A percentile compares a stretch with the other conserved stretches of the same genome.
These are phyloP conservation scores for Ricinus communis DNA, from an alignment of 345 rosid genomes.

Conservation along the genomic window DNA sequence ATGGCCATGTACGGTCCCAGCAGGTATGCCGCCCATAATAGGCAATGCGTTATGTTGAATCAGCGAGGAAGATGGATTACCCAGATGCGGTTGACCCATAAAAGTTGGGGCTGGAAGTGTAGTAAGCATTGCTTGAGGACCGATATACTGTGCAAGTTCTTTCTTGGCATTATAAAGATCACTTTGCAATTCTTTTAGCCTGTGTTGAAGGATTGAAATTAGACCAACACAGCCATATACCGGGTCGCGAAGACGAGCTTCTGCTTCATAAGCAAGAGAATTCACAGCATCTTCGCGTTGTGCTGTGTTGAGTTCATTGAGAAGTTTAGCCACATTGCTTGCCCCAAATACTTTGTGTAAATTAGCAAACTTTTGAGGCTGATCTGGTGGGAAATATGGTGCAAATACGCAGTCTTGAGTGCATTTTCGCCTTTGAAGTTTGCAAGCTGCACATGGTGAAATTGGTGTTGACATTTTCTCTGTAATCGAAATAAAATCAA, in stretches of 20 bases:
- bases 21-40: slow-evolving; percentile 51
- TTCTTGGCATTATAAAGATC: slow-evolving; percentile 54
- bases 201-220: slow-evolving; percentile 68
- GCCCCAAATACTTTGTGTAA: slow-evolving; percentile 32
- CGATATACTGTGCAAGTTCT: slow-evolving; percentile 55
- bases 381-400: slow-evolving; percentile 32
- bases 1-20: slow-evolving; percentile 17
- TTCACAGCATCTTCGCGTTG: slow-evolving; percentile 76
- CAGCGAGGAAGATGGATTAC: slow-evolving; percentile 38
- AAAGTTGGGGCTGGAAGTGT: slow-evolving; percentile 32
- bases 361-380: slow-evolving; percentile 31
- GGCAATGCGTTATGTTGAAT: slow-evolving; percentile 40
- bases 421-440: slow-evolving; percentile 29
- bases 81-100: slow-evolving; percentile 39
- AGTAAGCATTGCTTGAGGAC: slow-evolving; percentile 52
- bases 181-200: slow-evolving; percentile 47
- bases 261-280: slow-evolving; percentile 76
- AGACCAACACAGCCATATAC: slow-evolving; percentile 85
- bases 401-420: slow-evolving; percentile 32
- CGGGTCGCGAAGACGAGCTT: slow-evolving; percentile 74
- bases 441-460: slow-evolving; percentile 37
- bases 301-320: slow-evolving; percentile 49
- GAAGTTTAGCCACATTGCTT: slow-evolving; percentile 72
- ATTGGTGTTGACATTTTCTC: slow-evolving; percentile 28
- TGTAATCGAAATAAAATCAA: not conserved